phyloP scores from a whole-genome alignment of 2,329 filamentous ascomycete species.

The Incumbomyces lentus region DNA sequence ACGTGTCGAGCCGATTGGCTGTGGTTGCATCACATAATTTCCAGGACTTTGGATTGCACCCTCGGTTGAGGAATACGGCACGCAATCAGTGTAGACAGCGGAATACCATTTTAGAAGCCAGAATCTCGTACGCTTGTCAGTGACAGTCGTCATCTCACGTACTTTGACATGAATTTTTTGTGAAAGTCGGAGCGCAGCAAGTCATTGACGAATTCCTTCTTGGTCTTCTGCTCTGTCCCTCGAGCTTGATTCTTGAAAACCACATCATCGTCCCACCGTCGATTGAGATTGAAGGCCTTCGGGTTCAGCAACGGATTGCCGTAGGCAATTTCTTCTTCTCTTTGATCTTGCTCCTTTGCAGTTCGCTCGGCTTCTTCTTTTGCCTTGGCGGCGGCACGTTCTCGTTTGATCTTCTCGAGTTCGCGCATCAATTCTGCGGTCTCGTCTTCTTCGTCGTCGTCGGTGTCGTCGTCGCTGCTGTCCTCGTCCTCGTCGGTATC shows the following conservation, averaged over 20 bases:
- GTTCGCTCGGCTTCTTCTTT: conserved; percentile 70
- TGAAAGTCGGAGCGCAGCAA: conserved; percentile 92
- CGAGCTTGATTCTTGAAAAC: conserved; percentile 98
- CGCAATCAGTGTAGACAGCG: no score
- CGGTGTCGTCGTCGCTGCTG: conserved; percentile 54
- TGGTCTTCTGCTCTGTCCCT: conserved; percentile 82
- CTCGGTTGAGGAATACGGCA: background rate
- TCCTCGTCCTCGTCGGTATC: conserved; percentile 48
- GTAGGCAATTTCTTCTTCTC: conserved; percentile 78
- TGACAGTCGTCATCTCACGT: conserved; percentile 25
- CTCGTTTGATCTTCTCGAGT: conserved; percentile 83
- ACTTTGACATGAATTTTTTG: conserved; percentile 78
- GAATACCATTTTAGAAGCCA: no score
- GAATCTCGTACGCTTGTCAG: no score
- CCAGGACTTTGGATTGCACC: background rate
- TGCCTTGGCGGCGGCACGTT: conserved; percentile 70
- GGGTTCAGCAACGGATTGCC: conserved; percentile 85
- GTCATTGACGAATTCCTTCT: conserved; percentile 95
- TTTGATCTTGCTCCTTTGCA: conserved; percentile 70
- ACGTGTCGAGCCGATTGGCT: no score
- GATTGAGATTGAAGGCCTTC: conserved; percentile 80
- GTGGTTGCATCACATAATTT: no score
- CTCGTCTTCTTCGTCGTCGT: conserved; percentile 67
- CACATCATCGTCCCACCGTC: conserved; percentile 91
- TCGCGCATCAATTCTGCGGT: conserved; percentile 85